Base-by-base conservation (phyloP, 192 early-diverging fungal genomes). In the Gonapodya sp. region DNA sequence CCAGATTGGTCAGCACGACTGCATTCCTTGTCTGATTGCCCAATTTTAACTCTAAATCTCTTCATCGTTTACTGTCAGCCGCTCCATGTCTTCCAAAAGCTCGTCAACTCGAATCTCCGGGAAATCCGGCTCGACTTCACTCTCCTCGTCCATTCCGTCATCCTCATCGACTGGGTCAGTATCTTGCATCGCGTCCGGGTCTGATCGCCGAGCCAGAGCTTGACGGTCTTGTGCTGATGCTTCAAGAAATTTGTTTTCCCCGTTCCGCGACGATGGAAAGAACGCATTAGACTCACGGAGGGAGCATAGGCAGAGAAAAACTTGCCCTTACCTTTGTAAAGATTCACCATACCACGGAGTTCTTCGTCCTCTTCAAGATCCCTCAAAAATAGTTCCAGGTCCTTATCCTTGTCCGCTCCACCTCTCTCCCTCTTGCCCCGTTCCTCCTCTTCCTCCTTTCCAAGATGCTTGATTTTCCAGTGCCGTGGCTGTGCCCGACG, bases 281-380 rank as follows among this genome's bases (percentile, higher is more conserved):
- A 37, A 79, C 32, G n/a, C 81, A 34, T 73, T 35, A 75, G 79
- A 79, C 2, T 64, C 32, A 35, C 73, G 35, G 18, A 78, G 80
- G 18, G 85, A 36, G 73, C 82, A 83, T 85, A 32, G 24, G 8
- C 46, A 24, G 46, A 24, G 46, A 8, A 64, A 64, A 2, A 73
- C 16, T 30, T 78, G 81, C 24, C n/a, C n/a, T 85, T 82, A 82
- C 82, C 84, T 87, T 96, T 97, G 91, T 96, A 99, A 73, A 99
- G 89, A 82, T 99, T 97, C 82, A 99, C 87, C 83, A 94, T 95
- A 82, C 94, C 92, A 79, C 97, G 90, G 80, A 98, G 90, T 87
- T 99, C 97, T 34, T 95, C 89, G 88, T 99, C 97, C 87, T 99
- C 97, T 87, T 99, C 97, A 74, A 99, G 87, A 87, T 99, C 97